Base-by-base conservation (phyloP, 164 flowering plant genomes). In the Dillenia turbinata region DNA sequence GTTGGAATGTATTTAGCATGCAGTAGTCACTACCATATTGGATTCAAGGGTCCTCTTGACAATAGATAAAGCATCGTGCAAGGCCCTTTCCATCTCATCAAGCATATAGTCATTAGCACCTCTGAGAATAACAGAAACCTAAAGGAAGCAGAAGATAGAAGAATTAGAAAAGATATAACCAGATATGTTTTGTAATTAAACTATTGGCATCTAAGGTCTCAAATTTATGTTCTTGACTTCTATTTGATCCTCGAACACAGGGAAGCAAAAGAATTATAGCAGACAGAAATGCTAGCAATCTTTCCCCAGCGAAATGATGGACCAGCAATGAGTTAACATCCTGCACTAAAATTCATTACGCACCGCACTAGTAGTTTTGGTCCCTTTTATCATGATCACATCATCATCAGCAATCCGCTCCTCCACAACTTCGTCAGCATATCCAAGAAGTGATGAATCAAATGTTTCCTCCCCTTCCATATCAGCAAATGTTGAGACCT, bases 51-150 rank as follows among this genome's bases (percentile, higher is more conserved):
- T 90, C 75, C 99, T 86, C 80, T 95, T 95, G 57, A 95, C 98
- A 72, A 90, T 92, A 70, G 81, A 90, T 67, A 95, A 62, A 62
- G 97, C 94, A 85, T 95, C 99, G 79, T 95, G 99, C 69, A 95
- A 74, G 47, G 99, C 81, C 74, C 99, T 81, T 47, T 95, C 99
- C 99, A 95, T 92, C 81, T 95, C 99, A 77, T 95, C 99, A 66
- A 95, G 99, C 99, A 95, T 92, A 71, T 69, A 84, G 73, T 95
- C 99, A 77, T 95, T 95, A 40, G 99, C 99, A 67, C 99, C 99
- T 81, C 98, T 82, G 10, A 95, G 91, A 65, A 95, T 83, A 60
- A 92, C 68, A 12, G 99, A 92, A 16, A 92, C 97, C 99, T 95
- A 78, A 52, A 61, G 9, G 59, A 51, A 60, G 10, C 59, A 52